A percentile compares a stretch with the other conserved stretches of the same genome.
These are phyloP conservation scores for sunflower (Helianthus annuus) DNA, from an alignment of 129 eudicot species.

Conservation along the genomic window DNA sequence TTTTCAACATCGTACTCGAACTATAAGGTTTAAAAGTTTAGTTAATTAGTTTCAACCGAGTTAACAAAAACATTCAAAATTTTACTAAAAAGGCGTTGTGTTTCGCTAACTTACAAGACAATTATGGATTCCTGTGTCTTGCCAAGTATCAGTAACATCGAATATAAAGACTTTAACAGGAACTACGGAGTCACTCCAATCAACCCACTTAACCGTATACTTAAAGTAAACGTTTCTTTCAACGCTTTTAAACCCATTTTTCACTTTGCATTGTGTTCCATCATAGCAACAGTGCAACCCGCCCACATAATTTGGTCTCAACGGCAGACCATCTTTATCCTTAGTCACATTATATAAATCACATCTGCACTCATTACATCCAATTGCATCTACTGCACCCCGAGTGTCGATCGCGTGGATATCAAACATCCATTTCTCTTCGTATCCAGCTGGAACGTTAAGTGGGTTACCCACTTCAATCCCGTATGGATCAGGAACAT, in stretches of 20 bases:
- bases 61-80: background rate
- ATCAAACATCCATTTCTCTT: conserved; percentile 63
- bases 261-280: conserved; percentile 37
- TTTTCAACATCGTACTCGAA: conserved; percentile 58
- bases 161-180: conserved; percentile 69
- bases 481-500: conserved; percentile 74
- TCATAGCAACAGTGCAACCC: conserved; percentile 76
- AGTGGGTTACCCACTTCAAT: conserved; percentile 68
- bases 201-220: conserved; percentile 73
- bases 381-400: conserved; percentile 51
- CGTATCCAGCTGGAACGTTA: conserved; percentile 53
- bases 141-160: conserved; percentile 78
- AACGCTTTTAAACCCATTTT: conserved; percentile 34
- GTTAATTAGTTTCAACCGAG: background rate
- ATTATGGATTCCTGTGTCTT: conserved; percentile 39
- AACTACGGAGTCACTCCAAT: conserved; percentile 56
- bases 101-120: conserved; percentile 48
- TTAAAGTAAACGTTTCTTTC: conserved; percentile 54
- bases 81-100: background rate
- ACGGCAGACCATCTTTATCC: conserved; percentile 44
- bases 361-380: conserved; percentile 59
- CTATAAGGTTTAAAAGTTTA: conserved; percentile 30
- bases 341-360: conserved; percentile 54
- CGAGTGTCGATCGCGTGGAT: conserved; percentile 70
- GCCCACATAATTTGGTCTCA: conserved; percentile 52